These are phyloP conservation scores for Tripterygium wilfordii DNA, from an alignment of 177 flowering plant species.

Conservation along the genomic window DNA sequence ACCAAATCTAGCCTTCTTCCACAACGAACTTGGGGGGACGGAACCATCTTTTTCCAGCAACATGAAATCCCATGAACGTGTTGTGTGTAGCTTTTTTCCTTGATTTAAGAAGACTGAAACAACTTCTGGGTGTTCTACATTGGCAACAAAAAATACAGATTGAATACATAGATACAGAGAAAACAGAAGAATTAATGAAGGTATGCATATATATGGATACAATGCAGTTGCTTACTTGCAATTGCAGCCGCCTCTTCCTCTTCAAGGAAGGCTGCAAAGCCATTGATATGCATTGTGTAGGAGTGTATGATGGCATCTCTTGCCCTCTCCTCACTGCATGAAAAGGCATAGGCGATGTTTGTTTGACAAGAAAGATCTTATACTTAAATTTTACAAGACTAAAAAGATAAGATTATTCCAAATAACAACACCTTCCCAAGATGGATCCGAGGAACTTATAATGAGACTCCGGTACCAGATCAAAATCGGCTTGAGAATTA, in stretches of 20 bases:
- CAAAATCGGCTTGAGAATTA: constrained; percentile 23
- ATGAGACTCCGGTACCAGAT: constrained; percentile 42
- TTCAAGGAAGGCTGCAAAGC: constrained; percentile 55
- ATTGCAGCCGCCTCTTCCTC: constrained; percentile 48
- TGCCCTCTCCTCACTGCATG: constrained; percentile 31
- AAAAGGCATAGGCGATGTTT: background rate
- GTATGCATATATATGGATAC: too few species aligned
- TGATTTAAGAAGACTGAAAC: constrained; percentile 44
- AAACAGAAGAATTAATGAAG: background rate
- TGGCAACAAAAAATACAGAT: background rate
- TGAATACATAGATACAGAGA: background rate
- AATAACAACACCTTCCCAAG: constrained; percentile 60
- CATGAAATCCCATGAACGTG: constrained; percentile 56
- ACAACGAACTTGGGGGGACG: constrained; percentile 19
- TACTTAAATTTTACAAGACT: background rate
- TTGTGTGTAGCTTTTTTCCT: constrained; percentile 40
- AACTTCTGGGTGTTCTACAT: constrained; percentile 41
- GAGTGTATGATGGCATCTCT: constrained; percentile 50
- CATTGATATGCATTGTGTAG: constrained; percentile 43
- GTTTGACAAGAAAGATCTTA: background rate
- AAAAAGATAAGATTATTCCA: too few species aligned
- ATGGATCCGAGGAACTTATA: constrained; percentile 43
- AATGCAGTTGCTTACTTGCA: constrained; percentile 25
- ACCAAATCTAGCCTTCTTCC: constrained; percentile 46
- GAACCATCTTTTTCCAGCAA: constrained; percentile 28